Evolutionary conservation across 805 yeast genomes (phyloP).

Genomic region (Cyberlindnera maritima): DNA sequence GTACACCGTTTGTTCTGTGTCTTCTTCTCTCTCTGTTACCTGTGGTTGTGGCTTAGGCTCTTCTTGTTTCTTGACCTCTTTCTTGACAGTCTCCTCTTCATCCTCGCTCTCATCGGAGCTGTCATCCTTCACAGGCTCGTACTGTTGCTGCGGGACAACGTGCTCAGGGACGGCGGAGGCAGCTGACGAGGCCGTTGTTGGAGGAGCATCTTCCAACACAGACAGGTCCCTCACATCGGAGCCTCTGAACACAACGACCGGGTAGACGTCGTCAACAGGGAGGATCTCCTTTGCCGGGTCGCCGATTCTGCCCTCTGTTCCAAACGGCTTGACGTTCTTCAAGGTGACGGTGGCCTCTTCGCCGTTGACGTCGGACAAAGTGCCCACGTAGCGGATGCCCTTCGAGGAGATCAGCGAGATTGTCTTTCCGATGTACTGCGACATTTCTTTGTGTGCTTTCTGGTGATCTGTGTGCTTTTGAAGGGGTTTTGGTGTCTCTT

Average conservation of each 20-base stretch:
- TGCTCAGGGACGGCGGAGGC: slow-evolving; percentile 16
- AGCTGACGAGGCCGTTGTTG: no score
- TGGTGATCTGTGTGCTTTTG: no score
- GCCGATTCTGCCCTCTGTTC: slow-evolving; percentile 84
- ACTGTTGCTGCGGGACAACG: slow-evolving; percentile 2
- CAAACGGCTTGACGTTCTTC: slow-evolving; percentile 74
- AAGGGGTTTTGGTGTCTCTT: no score
- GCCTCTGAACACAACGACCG: slow-evolving; percentile 82
- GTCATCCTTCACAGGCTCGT: background rate
- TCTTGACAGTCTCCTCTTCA: background rate
- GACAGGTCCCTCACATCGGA: slow-evolving; percentile 87
- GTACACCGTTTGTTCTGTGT: slow-evolving; percentile 8
- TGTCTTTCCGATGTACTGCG: slow-evolving; percentile 89
- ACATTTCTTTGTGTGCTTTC: slow-evolving; percentile 46
- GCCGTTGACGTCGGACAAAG: slow-evolving; percentile 83
- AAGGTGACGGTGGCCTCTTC: slow-evolving; percentile 88
- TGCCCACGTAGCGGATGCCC: slow-evolving; percentile 82
- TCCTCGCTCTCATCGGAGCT: background rate
- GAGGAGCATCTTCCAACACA: slow-evolving; percentile 68
- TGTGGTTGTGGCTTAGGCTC: background rate
- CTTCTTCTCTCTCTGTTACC: background rate
- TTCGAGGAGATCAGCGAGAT: slow-evolving; percentile 77
- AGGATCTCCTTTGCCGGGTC: slow-evolving; percentile 70
- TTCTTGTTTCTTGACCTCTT: background rate
- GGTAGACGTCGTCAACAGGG: slow-evolving; percentile 67